These are phyloP conservation scores for Boletus austroedulis DNA, from an alignment of 1,284 basidiomycete genomes.

Conservation along the genomic window DNA sequence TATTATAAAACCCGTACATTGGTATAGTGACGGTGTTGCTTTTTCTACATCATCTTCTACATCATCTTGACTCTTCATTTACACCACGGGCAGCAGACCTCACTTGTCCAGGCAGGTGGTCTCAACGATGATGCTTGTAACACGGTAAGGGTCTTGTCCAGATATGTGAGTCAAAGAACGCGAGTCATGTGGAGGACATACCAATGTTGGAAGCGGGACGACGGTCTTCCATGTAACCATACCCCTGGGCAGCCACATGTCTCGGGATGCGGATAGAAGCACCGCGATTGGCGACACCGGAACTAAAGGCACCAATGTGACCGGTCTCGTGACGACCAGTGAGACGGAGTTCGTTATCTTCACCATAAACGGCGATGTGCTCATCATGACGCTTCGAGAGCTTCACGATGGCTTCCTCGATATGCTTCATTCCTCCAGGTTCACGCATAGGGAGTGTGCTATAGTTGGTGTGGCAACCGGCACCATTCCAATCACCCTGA, in stretches of 20 bases:
- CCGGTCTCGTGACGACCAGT: conserved; percentile 97
- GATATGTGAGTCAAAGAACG: conserved; percentile 11
- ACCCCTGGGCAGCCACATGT: conserved; percentile 88
- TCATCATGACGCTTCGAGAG: conserved; percentile 80
- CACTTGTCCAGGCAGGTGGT: conserved; percentile 73
- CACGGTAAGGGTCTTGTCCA: conserved; percentile 77
- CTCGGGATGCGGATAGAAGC: conserved; percentile 94
- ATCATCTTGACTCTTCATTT: conserved; percentile 8
- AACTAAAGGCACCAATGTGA: conserved; percentile 90
- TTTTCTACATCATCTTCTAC: conserved; percentile 12
- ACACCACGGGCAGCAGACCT: conserved; percentile 7
- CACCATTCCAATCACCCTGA: conserved; percentile 98
- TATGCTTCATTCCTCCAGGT: conserved; percentile 90
- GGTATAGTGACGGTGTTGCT: conserved; percentile 25
- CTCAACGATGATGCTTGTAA: conserved; percentile 89
- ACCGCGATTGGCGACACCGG: conserved; percentile 96
- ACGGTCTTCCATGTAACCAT: conserved; percentile 95
- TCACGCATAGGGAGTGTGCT: conserved; percentile 91
- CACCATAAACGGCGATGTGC: conserved; percentile 96
- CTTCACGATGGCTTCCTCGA: conserved; percentile 93
- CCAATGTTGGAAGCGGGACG: conserved; percentile 98
- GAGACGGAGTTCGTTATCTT: conserved; percentile 92
- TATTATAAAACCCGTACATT: conserved; percentile 1
- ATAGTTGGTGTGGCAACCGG: conserved; percentile 95
- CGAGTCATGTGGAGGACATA: conserved; percentile 33